A percentile compares a stretch with the other conserved stretches of the same genome.
Evolutionary conservation across 1,284 basidiomycete genomes (phyloP).

Genomic region (Ustilago esculenta): DNA sequence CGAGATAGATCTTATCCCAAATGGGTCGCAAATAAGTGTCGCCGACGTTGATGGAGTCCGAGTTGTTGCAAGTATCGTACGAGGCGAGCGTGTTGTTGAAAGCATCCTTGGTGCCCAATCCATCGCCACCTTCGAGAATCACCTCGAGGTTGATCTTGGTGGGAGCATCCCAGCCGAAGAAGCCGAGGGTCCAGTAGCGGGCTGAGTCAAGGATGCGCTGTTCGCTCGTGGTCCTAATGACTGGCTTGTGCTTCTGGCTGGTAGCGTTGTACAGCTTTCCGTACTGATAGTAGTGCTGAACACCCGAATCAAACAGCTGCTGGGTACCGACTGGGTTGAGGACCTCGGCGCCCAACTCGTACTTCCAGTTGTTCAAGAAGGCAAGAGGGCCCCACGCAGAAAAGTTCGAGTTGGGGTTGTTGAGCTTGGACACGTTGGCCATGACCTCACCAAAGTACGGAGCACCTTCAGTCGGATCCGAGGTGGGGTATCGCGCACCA

Average conservation of each 20-base stretch:
- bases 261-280: slow-evolving; percentile 54
- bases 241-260: slow-evolving; percentile 55
- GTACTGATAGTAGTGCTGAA: slow-evolving; percentile 63
- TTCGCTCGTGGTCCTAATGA: slow-evolving; percentile 66
- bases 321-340: slow-evolving; percentile 83
- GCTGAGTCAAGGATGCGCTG: slow-evolving; percentile 87
- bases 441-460: slow-evolving; percentile 42
- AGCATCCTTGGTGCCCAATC: slow-evolving; percentile 66
- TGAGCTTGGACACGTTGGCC: slow-evolving; percentile 38
- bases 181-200: slow-evolving; percentile 72
- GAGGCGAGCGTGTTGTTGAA: slow-evolving; percentile 83
- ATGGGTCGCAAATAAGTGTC: slow-evolving; percentile 69
- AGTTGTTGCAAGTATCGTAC: slow-evolving; percentile 74
- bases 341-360: slow-evolving; percentile 73
- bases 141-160: slow-evolving; percentile 60
- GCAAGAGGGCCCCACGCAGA: slow-evolving; percentile 72
- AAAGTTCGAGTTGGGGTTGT: slow-evolving; percentile 38
- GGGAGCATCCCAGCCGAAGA: slow-evolving; percentile 55
- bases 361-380: slow-evolving; percentile 78
- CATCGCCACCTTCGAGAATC: slow-evolving; percentile 49
- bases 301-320: slow-evolving; percentile 70
- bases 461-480: slow-evolving; percentile 47
- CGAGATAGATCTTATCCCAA: slow-evolving; percentile 68
- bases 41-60: slow-evolving; percentile 73
- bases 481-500: slow-evolving; percentile 48